A percentile compares a stretch with the other conserved stretches of the same genome.
Conservation (phyloP, 192 early-diverging fungal species). For the Coemansia sp. region DNA sequence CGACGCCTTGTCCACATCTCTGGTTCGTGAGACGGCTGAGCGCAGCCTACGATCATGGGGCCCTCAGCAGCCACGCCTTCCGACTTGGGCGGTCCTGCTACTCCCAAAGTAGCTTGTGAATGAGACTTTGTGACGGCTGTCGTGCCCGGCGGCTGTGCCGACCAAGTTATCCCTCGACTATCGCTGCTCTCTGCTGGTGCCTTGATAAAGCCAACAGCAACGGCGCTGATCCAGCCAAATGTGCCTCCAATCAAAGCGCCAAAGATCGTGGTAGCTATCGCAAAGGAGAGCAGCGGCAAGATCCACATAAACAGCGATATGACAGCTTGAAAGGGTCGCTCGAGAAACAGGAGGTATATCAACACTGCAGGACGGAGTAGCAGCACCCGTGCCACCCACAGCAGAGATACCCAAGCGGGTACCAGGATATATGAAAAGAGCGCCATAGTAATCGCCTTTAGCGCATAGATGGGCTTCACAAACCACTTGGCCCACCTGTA, state of each 20-base stretch:
- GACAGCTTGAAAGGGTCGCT: constrained; percentile 30
- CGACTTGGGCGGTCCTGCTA: neutral
- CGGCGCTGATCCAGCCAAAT: constrained; percentile 46
- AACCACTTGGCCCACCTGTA: neutral
- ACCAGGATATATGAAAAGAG: constrained; percentile 21
- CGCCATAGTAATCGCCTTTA: neutral
- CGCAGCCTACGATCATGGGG: neutral
- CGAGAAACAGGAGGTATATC: constrained; percentile 48
- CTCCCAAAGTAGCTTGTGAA: neutral
- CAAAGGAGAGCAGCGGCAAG: constrained; percentile 36
- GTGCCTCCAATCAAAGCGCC: constrained; percentile 38
- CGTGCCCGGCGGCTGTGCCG: neutral
- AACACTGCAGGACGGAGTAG: constrained; percentile 38
- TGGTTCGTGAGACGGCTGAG: neutral
- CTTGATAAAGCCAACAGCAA: constrained; percentile 12
- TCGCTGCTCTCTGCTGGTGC: neutral
- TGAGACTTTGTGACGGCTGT: neutral
- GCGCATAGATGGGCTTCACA: neutral
- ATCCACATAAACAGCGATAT: constrained; percentile 43
- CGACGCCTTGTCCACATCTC: constrained; percentile 21
- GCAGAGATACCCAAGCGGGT: constrained; percentile 15
- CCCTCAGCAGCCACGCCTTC: neutral
- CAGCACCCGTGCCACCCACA: constrained; percentile 27
- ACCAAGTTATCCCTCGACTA: neutral
- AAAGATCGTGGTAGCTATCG: constrained; percentile 20